phyloP scores from a whole-genome alignment of 2,329 filamentous ascomycete genomes.

The Monosporascus sp. region DNA sequence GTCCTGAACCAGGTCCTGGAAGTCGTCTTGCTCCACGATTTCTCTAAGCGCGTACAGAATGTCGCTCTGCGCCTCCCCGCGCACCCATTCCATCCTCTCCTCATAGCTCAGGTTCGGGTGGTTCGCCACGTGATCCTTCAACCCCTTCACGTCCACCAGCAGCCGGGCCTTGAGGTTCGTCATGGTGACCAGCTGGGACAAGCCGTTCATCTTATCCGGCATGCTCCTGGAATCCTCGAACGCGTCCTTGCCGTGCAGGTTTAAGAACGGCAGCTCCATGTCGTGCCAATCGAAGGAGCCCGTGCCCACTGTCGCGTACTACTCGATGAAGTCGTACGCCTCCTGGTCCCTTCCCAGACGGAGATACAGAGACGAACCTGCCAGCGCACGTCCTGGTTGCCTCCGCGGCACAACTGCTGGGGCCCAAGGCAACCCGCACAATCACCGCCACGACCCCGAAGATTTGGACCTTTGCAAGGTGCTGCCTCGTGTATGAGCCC shows the following conservation, averaged over 20 bases:
- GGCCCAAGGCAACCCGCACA: no score
- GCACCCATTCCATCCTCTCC: constrained; percentile 16
- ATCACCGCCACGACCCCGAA: no score
- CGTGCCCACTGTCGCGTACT: constrained; percentile 4
- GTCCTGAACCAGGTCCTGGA: constrained; percentile 1
- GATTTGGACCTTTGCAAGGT: no score
- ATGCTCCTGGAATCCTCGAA: constrained; percentile 39
- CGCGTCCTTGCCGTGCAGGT: constrained; percentile 60
- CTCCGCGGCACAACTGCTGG: constrained; percentile 9
- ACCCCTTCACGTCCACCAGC: constrained; percentile 10
- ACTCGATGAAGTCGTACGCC: constrained; percentile 21
- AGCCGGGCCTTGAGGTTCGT: constrained; percentile 15
- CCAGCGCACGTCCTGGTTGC: constrained; percentile 11
- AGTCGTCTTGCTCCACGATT: constrained; percentile 12
- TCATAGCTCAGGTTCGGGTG: constrained; percentile 7
- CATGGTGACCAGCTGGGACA: constrained; percentile 7
- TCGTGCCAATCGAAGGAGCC: constrained; percentile 31
- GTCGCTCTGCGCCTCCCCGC: constrained; percentile 11
- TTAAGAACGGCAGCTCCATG: constrained; percentile 46
- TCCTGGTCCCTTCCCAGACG: constrained; percentile 19
- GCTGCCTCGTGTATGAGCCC: no score
- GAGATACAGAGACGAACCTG: constrained; percentile 13
- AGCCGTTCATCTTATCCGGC: neutral
- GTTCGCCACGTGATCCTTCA: constrained; percentile 6
- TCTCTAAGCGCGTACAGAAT: constrained; percentile 12